These are phyloP conservation scores for Combretum micranthum DNA, from an alignment of 345 rosid species.

Conservation along the genomic window DNA sequence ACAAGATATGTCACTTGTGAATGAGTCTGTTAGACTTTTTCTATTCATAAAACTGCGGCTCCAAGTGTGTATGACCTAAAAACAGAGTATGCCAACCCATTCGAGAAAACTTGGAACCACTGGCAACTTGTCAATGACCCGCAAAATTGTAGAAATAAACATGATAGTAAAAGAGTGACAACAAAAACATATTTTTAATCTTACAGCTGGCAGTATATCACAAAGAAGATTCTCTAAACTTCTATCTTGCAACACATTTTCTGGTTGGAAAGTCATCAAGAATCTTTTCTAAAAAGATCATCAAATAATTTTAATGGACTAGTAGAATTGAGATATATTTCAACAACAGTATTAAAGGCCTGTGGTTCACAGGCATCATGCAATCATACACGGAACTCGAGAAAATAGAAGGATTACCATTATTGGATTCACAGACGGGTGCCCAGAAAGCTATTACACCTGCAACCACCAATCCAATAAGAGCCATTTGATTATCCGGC, in stretches of 20 bases:
- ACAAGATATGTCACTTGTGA: not conserved
- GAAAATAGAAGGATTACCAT: no score
- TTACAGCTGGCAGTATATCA: conserved; percentile 6
- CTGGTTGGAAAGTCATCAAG: no score
- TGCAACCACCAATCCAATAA: conserved; percentile 74
- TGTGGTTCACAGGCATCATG: no score
- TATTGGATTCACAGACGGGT: conserved; percentile 47
- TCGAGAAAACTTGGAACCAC: conserved; percentile 56
- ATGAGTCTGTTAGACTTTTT: no score
- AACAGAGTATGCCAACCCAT: conserved; percentile 61
- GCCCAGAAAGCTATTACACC: conserved; percentile 68
- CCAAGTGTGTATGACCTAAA: not conserved
- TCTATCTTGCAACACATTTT: no score
- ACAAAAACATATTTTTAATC: not conserved
- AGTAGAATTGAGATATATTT: conserved; percentile 2
- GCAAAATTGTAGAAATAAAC: not conserved
- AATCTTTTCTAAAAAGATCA: no score
- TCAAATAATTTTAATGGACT: no score
- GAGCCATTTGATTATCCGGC: conserved; percentile 68
- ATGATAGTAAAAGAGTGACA: not conserved
- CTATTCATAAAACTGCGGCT: not conserved
- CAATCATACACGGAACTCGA: no score
- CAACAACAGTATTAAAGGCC: no score
- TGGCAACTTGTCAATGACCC: conserved; percentile 79
- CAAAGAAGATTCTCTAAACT: no score